Base-by-base conservation (phyloP, 1,284 basidiomycete species). In the Hemileia vastatrix region DNA sequence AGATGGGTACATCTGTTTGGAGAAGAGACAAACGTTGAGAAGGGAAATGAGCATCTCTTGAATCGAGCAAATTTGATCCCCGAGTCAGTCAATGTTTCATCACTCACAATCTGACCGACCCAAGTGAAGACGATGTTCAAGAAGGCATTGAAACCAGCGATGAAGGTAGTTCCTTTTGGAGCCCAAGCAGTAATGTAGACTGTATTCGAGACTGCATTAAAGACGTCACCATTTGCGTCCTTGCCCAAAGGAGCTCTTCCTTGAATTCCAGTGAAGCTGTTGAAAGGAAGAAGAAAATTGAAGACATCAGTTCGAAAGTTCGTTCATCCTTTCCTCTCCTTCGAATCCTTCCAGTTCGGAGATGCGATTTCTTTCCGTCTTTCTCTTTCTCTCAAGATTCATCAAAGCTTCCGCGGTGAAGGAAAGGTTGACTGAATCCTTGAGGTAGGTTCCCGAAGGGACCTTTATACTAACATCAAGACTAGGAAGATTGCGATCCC, bases 121-220 rank as follows among this genome's bases (percentile, higher is more conserved):
- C 82, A 83, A 1, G 83, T 83, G 72, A 84, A 84, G 13, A 79
- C 40, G 52, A 78, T 72, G 72, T 81, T 80, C 23, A 81, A 67
- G 4, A 78, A 64, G 2, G 77, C 77, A 54, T 75, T 76, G 49
- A 79, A 65, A 64, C 83, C 83, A 50, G 78, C 73, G 4, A 86
- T 80, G 67, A 83, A 86, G 1, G 81, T 80, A 2, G 82, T 84
- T 11, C 81, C n/a, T n/a, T n/a, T n/a, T n/a, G n/a, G n/a, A n/a
- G n/a, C n/a, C n/a, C n/a, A n/a, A 9, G 71, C 71, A 1, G 65
- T 66, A 58, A 71, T 69, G 32, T 21, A 19, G 13, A 73, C 71
- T 0, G 70, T 67, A 24, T 56, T 66, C 3, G 50, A 56, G 4
- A 23, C 31, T 11, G 19, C 36, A 40, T 40, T 56, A 32, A 64